Conservation (phyloP, 139 green algal species). For the Chlorella sp. region DNA sequence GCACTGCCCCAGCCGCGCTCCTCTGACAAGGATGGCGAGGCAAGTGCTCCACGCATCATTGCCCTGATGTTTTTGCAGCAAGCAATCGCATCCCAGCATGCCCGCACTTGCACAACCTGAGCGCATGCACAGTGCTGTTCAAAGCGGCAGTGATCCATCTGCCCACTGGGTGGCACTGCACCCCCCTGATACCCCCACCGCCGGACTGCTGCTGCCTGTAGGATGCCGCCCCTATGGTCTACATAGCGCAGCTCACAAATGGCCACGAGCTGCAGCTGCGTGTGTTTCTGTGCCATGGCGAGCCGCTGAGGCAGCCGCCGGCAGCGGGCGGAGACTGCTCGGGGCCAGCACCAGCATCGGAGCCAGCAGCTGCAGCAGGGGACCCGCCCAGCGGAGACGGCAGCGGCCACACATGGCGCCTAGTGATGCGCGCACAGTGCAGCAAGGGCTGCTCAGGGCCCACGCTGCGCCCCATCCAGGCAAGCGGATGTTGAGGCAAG, state of each 20-base stretch:
- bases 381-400: background rate
- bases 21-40: background rate
- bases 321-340: background rate
- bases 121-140: no score
- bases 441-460: conserved; percentile 63
- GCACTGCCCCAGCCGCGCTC: background rate
- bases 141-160: no score
- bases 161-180: no score
- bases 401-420: background rate
- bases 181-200: no score
- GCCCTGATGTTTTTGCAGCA: background rate
- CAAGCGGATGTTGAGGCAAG: background rate
- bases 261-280: conserved; percentile 44
- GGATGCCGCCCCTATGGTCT: conserved; percentile 53
- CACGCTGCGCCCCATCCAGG: conserved; percentile 61
- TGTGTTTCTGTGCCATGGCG: conserved; percentile 33
- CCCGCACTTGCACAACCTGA: background rate
- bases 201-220: conserved; percentile 1
- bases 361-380: background rate
- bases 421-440: conserved; percentile 55
- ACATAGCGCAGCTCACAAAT: conserved; percentile 52
- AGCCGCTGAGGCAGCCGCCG: background rate
- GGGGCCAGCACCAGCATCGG: background rate
- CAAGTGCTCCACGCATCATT: no score
- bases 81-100: background rate